Evolutionary conservation across 73 alveolate genomes (phyloP).

Genomic region (Stentor coeruleus): DNA sequence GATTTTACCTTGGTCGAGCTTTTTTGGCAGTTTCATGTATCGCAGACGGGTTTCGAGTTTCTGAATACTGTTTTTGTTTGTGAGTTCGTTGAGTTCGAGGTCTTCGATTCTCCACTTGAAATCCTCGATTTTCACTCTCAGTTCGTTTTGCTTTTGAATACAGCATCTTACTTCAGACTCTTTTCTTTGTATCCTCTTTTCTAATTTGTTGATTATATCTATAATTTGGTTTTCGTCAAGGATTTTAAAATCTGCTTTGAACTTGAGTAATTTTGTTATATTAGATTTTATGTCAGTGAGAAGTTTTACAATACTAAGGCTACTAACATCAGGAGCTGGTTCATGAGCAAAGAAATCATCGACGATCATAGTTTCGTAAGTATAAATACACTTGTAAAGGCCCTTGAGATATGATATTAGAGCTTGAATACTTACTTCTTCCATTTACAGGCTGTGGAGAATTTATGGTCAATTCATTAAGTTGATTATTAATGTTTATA

Average conservation of each 20-base stretch:
- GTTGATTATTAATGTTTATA: too few species aligned
- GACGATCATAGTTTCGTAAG: too few species aligned
- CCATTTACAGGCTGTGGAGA: too few species aligned
- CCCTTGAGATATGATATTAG: too few species aligned
- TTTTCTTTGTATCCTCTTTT: background rate
- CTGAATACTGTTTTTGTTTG: background rate
- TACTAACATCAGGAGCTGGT: too few species aligned
- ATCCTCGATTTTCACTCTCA: background rate
- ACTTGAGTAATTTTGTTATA: background rate
- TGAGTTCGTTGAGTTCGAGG: background rate
- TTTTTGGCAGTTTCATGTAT: background rate
- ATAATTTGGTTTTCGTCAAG: background rate
- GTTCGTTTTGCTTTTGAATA: background rate
- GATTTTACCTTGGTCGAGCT: background rate
- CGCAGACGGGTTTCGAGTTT: background rate
- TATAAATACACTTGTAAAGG: too few species aligned
- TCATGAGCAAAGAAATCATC: too few species aligned
- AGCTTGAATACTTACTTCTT: too few species aligned
- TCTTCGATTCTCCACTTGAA: background rate
- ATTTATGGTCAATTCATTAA: too few species aligned
- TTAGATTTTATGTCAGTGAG: background rate
- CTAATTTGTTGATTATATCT: background rate
- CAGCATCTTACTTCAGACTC: background rate
- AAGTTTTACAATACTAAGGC: too few species aligned
- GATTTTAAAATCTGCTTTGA: background rate